Percentiles rank a stretch among this genome's conserved stretches.
Evolutionary conservation across 2,329 filamentous ascomycete genomes (phyloP).

Genomic region (Aspergillus quadricinctus): DNA sequence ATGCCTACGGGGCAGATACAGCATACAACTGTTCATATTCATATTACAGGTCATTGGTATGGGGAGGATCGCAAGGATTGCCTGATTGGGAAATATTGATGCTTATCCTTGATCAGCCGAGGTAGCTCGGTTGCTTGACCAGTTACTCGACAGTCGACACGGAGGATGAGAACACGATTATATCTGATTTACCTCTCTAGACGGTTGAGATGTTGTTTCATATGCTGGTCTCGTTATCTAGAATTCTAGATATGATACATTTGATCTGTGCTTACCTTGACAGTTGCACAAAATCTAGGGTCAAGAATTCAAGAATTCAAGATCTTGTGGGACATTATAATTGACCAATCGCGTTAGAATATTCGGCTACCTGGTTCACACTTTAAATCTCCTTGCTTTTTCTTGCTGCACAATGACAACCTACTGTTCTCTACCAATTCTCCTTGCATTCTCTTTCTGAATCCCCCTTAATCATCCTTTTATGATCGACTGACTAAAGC

Average conservation of each 20-base stretch:
- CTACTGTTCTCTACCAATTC: neutral
- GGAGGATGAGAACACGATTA: no score
- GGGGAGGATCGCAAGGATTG: slow-evolving; percentile 15
- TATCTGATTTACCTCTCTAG: no score
- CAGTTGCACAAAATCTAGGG: no score
- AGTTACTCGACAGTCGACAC: no score
- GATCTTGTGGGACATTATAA: neutral
- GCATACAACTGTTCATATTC: neutral
- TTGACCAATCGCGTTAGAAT: neutral
- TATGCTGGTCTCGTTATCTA: neutral
- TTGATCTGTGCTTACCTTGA: no score
- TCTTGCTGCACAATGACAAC: neutral
- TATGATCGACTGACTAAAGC: neutral
- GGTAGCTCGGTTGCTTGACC: neutral
- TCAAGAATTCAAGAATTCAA: neutral
- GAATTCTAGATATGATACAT: neutral
- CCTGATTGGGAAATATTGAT: slow-evolving; percentile 13
- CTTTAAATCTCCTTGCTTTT: neutral
- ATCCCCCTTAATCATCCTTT: neutral
- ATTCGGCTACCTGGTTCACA: neutral
- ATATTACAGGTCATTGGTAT: neutral
- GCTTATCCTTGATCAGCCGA: neutral
- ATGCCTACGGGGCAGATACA: neutral
- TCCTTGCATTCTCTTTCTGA: neutral
- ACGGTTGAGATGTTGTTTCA: neutral